Percentiles rank a stretch among this genome's conserved stretches.
Conservation (phyloP, 495 filamentous ascomycete genomes). For the Aspergillus ellipticus region DNA sequence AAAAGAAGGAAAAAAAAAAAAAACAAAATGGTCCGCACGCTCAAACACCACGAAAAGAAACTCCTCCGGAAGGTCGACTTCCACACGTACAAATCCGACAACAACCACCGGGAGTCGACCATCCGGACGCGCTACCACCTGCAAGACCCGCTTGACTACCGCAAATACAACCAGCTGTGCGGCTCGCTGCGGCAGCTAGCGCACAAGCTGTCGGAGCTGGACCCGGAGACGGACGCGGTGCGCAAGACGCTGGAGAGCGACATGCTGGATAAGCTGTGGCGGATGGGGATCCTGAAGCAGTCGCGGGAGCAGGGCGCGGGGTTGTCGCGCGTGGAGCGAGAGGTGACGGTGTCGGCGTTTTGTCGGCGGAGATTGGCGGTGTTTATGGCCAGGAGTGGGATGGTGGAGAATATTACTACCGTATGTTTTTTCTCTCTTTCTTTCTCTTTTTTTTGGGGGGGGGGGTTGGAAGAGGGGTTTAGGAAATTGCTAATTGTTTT, state of each 20-base stretch:
- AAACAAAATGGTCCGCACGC: constrained; percentile 74
- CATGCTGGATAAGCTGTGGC: constrained; percentile 82
- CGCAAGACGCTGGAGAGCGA: constrained; percentile 77
- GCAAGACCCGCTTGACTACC: constrained; percentile 79
- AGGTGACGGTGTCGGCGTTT: constrained; percentile 81
- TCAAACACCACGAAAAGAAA: constrained; percentile 88
- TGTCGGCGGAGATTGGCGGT: constrained; percentile 77
- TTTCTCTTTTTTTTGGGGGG: constrained; percentile 7
- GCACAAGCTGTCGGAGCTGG: constrained; percentile 74
- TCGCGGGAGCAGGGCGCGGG: constrained; percentile 52
- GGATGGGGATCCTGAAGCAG: constrained; percentile 80
- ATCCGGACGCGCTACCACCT: constrained; percentile 84
- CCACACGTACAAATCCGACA: constrained; percentile 86
- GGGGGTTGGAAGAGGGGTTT: background rate
- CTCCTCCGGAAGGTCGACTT: constrained; percentile 93
- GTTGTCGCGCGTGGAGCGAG: constrained; percentile 78
- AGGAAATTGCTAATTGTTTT: constrained; percentile 3
- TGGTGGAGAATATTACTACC: constrained; percentile 81
- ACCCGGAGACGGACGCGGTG: constrained; percentile 69
- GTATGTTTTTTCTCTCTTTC: constrained; percentile 24
- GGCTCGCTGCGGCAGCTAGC: constrained; percentile 84
- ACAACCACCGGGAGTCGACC: constrained; percentile 73
- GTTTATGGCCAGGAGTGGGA: constrained; percentile 80
- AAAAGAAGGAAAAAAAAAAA: background rate
- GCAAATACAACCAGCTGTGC: constrained; percentile 82